phyloP scores from a whole-genome alignment of 2,329 filamentous ascomycete species.

The Ophiostoma himal-ulmi region DNA sequence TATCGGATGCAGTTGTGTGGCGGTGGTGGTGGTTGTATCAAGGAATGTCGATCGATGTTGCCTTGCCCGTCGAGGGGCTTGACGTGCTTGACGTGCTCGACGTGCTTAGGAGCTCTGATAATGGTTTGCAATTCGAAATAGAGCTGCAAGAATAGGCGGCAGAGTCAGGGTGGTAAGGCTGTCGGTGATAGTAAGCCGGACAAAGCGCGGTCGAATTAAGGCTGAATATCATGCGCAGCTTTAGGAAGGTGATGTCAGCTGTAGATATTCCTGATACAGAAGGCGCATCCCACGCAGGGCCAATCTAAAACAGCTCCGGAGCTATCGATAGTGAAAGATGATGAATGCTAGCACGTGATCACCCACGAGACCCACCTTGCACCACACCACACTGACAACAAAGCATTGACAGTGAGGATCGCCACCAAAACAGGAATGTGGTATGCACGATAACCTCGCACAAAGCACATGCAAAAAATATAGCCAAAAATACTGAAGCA shows the following conservation, averaged over 20 bases:
- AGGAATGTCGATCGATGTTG: background rate
- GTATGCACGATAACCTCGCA: background rate
- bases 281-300: slow-evolving; percentile 7
- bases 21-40: slow-evolving; percentile 2
- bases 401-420: background rate
- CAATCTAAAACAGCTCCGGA: slow-evolving; percentile 20
- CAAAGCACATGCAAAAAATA: background rate
- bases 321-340: background rate
- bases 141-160: background rate
- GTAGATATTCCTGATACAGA: background rate
- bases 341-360: background rate
- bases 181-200: background rate
- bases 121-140: background rate
- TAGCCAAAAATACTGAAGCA: background rate
- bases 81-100: background rate
- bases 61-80: slow-evolving; percentile 1
- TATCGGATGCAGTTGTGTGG: slow-evolving; percentile 2
- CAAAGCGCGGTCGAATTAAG: background rate
- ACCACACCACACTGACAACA: too few relatives aligned
- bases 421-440: background rate
- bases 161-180: background rate
- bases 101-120: background rate
- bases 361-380: background rate
- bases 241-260: slow-evolving; percentile 4
- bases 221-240: background rate